These are phyloP conservation scores for Magnolia changhungtana DNA, from an alignment of 164 flowering plant species.

Conservation along the genomic window DNA sequence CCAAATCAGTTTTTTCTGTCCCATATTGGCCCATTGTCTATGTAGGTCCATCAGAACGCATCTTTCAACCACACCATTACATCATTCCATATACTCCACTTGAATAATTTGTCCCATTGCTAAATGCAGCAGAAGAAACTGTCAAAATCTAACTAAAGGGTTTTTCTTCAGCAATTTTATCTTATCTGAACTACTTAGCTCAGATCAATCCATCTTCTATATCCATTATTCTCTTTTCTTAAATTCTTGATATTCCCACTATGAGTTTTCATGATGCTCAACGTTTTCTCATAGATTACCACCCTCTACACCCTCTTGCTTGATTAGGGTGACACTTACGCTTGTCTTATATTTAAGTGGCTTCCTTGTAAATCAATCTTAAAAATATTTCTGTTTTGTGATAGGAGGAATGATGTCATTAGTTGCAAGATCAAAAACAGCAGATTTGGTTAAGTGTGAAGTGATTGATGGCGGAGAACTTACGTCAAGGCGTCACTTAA, in stretches of 20 bases:
- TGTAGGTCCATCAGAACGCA: too few relatives aligned
- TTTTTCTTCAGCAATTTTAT: too few relatives aligned
- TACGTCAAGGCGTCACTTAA: conserved; percentile 90
- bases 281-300: not conserved
- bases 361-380: not conserved
- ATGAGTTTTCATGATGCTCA: not conserved
- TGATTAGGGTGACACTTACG: not conserved
- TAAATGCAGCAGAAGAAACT: too few relatives aligned
- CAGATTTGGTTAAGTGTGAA: conserved; percentile 67
- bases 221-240: not conserved
- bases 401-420: conserved; percentile 99
- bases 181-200: too few relatives aligned
- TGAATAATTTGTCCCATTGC: too few relatives aligned
- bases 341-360: not conserved
- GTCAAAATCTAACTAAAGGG: too few relatives aligned
- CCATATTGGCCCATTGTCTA: too few relatives aligned
- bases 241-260: not conserved
- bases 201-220: too few relatives aligned
- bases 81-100: too few relatives aligned
- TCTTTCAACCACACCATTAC: too few relatives aligned
- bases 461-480: conserved; percentile 99
- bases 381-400: not conserved
- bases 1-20: too few relatives aligned
- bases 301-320: not conserved
- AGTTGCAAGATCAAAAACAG: conserved; percentile 77